phyloP scores from a whole-genome alignment of 2,329 filamentous ascomycete species.

The Hortaea werneckii region DNA sequence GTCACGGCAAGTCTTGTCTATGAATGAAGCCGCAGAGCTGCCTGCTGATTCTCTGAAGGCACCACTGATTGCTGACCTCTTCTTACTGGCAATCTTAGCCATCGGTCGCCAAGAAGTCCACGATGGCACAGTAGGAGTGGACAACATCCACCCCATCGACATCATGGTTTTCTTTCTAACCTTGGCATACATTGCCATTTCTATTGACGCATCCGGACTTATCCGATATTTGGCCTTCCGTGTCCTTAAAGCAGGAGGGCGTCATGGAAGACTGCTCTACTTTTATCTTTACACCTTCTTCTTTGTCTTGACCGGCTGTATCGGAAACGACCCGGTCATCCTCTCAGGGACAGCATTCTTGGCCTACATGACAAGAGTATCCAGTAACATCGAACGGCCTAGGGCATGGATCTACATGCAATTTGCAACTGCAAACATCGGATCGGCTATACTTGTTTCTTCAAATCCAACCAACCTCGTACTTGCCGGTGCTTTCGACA shows the following conservation, averaged over 20 bases:
- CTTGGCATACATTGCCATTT: slow-evolving; percentile 63
- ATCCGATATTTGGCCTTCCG: slow-evolving; percentile 62
- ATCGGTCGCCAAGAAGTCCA: slow-evolving; percentile 57
- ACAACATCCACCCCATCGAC: slow-evolving; percentile 58
- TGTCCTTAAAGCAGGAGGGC: slow-evolving; percentile 56
- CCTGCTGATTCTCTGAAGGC: slow-evolving; percentile 25
- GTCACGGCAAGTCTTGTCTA: slow-evolving; percentile 36
- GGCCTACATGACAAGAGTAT: slow-evolving; percentile 67
- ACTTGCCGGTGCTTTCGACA: slow-evolving; percentile 59
- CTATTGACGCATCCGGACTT: slow-evolving; percentile 64
- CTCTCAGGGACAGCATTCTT: slow-evolving; percentile 64
- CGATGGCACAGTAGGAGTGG: slow-evolving; percentile 56
- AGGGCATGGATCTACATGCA: slow-evolving; percentile 65
- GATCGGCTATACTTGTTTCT: slow-evolving; percentile 65
- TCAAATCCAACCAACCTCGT: slow-evolving; percentile 71
- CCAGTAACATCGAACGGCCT: slow-evolving; percentile 60
- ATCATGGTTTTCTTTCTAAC: slow-evolving; percentile 69
- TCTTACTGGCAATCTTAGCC: slow-evolving; percentile 57
- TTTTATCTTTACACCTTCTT: slow-evolving; percentile 67
- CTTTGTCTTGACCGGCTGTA: slow-evolving; percentile 55
- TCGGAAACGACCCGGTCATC: slow-evolving; percentile 68
- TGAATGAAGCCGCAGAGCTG: no score
- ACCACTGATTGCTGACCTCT: slow-evolving; percentile 60
- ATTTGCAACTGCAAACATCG: slow-evolving; percentile 63
- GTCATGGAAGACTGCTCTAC: slow-evolving; percentile 57